Base-by-base conservation (phyloP, 352 stramenopile genomes). In the Pythium vanterpoolii region DNA sequence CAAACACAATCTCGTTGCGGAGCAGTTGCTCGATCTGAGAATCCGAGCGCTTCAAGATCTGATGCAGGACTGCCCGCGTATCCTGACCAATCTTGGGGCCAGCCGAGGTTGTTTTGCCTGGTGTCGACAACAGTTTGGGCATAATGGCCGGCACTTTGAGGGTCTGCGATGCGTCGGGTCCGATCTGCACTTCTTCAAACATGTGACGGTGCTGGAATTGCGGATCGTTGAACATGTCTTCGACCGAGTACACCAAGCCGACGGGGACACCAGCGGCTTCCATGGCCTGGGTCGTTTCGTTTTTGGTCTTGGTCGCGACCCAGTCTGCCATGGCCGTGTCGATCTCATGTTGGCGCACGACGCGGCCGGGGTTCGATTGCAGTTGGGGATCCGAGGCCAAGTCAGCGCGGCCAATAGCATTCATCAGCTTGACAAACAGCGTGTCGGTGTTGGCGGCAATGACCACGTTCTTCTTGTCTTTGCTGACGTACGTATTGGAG, bases 361-460 rank as follows among this genome's bases (percentile, higher is more conserved):
- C 83, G 30, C 83, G 83, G 27, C 88, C 78, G 3, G 62, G 73
- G 50, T 93, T 95, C 26, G 82, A 87, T 33, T 77, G 69, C 54
- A 80, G 83, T 44, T 90, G 86, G 13, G 56, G 55, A 57, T 89
- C 66, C 10, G 46, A 43, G 10, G 78, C 74, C 75, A 93, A 81
- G 23, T 83, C 78, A 21, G 74, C 55, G 27, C 68, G 67, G 11
- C 77, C 82, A 45, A 91, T 90, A 44, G 80, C 76, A 16, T 74
- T 69, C 84, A 93, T 93, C 42, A 93, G 66, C 67, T 86, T 88
- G 18, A 82, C 61, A 38, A 92, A 96, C 7, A 96, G 66, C 60
- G 76, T 84, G 65, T 94, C 83, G 10, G 82, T 92, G 64, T 95
- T 96, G 48, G 85, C 85, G 4, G 86, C 86, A 47, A 96, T 75